Evolutionary conservation across 2,329 filamentous ascomycete genomes (phyloP).

Genomic region (Trichoderma harzianum): DNA sequence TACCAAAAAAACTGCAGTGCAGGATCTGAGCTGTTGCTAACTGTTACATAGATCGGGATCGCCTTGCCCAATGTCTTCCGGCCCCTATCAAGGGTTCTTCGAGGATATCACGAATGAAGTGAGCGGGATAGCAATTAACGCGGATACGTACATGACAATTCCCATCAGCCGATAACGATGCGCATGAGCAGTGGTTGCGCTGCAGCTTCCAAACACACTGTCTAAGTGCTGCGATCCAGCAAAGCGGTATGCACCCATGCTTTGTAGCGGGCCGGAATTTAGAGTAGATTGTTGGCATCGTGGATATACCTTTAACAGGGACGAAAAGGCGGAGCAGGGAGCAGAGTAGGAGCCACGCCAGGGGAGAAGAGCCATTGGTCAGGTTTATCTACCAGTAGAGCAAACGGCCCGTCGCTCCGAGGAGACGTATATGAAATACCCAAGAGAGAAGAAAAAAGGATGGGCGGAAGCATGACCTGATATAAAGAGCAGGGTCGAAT

Average conservation of each 20-base stretch:
- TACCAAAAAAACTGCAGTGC: neutral
- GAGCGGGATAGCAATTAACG: slow-evolving; percentile 8
- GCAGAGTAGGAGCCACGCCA: neutral
- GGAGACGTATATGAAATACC: slow-evolving; percentile 12
- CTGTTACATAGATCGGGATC: slow-evolving; percentile 49
- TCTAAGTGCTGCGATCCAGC: neutral
- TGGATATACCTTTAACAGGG: neutral
- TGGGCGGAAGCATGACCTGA: slow-evolving; percentile 5
- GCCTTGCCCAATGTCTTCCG: slow-evolving; percentile 50
- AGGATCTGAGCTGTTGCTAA: neutral
- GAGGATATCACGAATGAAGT: slow-evolving; percentile 32
- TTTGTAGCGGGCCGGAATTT: slow-evolving; percentile 2
- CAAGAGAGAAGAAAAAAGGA: slow-evolving; percentile 10
- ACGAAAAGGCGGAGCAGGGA: neutral
- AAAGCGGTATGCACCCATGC: neutral
- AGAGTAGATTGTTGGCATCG: neutral
- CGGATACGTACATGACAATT: slow-evolving; percentile 5
- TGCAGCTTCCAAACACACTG: neutral
- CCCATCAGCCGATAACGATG: neutral
- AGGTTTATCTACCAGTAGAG: neutral
- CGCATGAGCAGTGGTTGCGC: neutral
- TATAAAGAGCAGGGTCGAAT: slow-evolving; percentile 3
- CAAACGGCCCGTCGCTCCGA: neutral
- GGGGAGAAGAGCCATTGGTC: neutral
- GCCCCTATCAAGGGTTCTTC: slow-evolving; percentile 51